Conservation (phyloP, 139 green algal species). For the Spirogloea muscicola region DNA sequence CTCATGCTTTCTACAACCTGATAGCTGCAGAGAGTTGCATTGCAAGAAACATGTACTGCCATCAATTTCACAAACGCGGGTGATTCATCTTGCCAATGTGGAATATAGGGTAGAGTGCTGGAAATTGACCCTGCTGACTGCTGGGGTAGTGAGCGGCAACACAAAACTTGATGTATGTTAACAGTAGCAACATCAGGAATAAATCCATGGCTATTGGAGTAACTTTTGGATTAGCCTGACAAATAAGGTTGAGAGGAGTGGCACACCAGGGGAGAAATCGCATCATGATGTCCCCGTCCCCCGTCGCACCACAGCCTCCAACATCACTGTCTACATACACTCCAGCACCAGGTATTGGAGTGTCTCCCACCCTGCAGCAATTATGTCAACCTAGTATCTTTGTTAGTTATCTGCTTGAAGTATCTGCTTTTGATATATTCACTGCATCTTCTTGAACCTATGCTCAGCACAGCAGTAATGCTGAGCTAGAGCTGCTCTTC, state of each 20-base stretch:
- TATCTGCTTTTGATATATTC: too few species aligned
- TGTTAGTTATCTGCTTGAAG: too few species aligned
- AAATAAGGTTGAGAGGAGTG: neutral
- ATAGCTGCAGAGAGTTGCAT: constrained; percentile 21
- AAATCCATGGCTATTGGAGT: neutral
- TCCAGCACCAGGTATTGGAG: constrained; percentile 58
- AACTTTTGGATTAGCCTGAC: constrained; percentile 9
- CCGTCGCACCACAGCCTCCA: constrained; percentile 69
- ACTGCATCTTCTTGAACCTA: too few species aligned
- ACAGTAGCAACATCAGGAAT: neutral
- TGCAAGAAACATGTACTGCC: neutral
- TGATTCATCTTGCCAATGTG: neutral
- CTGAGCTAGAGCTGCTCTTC: too few species aligned
- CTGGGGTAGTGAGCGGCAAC: neutral
- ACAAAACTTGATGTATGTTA: too few species aligned
- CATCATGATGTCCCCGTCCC: constrained; percentile 72
- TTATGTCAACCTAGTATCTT: too few species aligned
- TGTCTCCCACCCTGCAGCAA: constrained; percentile 66
- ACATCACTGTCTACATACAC: constrained; percentile 66
- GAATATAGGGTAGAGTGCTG: neutral
- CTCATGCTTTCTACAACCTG: constrained; percentile 69
- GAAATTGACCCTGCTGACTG: neutral
- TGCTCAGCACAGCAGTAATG: too few species aligned
- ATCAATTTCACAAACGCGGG: neutral
- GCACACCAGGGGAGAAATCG: constrained; percentile 71